Percentiles rank a stretch among this genome's conserved stretches.
phyloP scores from a whole-genome alignment of 2,329 filamentous ascomycete genomes.

The Fusarium sp. region DNA sequence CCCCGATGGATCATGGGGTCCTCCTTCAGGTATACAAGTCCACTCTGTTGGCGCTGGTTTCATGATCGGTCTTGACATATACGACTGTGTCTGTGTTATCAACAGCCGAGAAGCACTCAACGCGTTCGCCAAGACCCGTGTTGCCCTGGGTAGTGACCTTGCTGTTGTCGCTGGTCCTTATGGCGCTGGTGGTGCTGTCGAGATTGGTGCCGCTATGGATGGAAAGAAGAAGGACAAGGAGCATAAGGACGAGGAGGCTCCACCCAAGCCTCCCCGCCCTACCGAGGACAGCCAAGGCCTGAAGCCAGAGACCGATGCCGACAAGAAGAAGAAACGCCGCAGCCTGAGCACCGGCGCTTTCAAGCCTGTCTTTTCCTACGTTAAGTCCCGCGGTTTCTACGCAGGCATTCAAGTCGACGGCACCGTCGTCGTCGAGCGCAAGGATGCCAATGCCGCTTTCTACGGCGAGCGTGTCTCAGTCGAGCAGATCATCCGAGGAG shows the following conservation, averaged over 20 bases:
- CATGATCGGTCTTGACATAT: conserved; percentile 84
- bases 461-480: conserved; percentile 71
- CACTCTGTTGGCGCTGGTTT: conserved; percentile 84
- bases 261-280: conserved; percentile 18
- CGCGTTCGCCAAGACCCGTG: conserved; percentile 78
- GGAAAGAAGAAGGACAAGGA: conserved; percentile 62
- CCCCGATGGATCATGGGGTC: conserved; percentile 76
- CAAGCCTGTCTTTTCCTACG: conserved; percentile 70
- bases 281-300: conserved; percentile 33
- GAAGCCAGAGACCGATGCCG: conserved; percentile 36
- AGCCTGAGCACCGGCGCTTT: conserved; percentile 44
- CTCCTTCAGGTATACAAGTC: conserved; percentile 83
- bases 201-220: conserved; percentile 57
- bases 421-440: conserved; percentile 84
- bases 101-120: conserved; percentile 80
- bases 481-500: conserved; percentile 59
- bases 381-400: conserved; percentile 90
- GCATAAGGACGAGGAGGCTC: conserved; percentile 38
- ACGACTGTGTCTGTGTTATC: conserved; percentile 89
- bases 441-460: conserved; percentile 88
- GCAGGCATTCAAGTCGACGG: conserved; percentile 88
- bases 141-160: conserved; percentile 81
- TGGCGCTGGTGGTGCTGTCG: conserved; percentile 77
- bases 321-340: conserved; percentile 44
- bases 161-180: conserved; percentile 76